Percentiles rank a stretch among this genome's conserved stretches.
Conservation (phyloP, 164 flowering plant genomes). For the Stephania japonica region DNA sequence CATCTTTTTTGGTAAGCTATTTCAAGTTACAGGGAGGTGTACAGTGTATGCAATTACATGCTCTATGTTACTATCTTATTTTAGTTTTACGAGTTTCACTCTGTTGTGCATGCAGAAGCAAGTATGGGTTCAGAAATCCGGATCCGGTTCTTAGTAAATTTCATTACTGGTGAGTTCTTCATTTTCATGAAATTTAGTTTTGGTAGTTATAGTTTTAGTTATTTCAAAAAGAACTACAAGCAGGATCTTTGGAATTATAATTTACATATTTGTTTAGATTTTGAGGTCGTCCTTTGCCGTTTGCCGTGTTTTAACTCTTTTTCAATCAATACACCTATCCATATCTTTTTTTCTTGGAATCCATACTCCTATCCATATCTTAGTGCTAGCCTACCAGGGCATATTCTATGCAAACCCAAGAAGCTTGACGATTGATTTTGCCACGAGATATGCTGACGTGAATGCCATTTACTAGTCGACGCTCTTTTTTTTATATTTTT, state of each 20-base stretch:
- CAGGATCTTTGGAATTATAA: not conserved
- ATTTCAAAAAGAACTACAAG: too few relatives aligned
- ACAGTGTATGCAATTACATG: not conserved
- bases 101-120: slow-evolving; percentile 25
- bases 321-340: not conserved
- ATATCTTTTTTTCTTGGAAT: not conserved
- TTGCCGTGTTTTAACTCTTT: not conserved
- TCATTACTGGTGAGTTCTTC: slow-evolving; percentile 10
- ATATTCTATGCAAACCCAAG: not conserved
- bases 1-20: not conserved
- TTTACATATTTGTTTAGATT: not conserved
- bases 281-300: not conserved
- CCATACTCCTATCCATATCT: not conserved
- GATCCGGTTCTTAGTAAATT: slow-evolving; percentile 24
- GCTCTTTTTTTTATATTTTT: not conserved
- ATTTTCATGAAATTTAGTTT: too few relatives aligned
- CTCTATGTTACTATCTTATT: not conserved
- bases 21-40: not conserved
- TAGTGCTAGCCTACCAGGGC: not conserved
- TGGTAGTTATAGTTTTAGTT: too few relatives aligned
- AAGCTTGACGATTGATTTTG: not conserved
- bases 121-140: slow-evolving; percentile 40
- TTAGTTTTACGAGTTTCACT: slow-evolving; percentile 1
- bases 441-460: not conserved
- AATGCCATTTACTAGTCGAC: not conserved